Evolutionary conservation across 441 rosid species (phyloP).

Genomic region (Gossypium davidsonii): DNA sequence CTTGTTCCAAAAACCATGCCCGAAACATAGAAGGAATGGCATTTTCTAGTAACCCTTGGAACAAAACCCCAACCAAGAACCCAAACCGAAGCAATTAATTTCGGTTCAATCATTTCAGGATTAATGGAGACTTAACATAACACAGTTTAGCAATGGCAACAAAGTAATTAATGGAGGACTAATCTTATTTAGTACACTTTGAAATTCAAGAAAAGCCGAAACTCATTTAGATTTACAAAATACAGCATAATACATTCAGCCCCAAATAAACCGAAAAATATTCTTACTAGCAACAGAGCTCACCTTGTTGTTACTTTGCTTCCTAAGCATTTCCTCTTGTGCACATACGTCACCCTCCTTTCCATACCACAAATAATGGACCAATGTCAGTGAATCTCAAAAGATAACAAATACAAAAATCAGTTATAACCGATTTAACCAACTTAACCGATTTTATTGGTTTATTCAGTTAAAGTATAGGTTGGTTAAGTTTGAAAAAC

Average conservation of each 20-base stretch:
- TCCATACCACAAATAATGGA: constrained; percentile 9
- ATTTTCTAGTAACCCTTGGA: too few species aligned
- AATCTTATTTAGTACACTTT: not conserved
- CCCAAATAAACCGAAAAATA: constrained; percentile 75
- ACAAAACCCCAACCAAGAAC: too few species aligned
- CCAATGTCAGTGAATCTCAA: not conserved
- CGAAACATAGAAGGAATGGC: too few species aligned
- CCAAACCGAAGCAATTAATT: too few species aligned
- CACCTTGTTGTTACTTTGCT: constrained; percentile 52
- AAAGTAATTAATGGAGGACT: not conserved
- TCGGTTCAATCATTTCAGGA: too few species aligned
- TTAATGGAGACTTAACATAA: too few species aligned
- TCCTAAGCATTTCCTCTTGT: constrained; percentile 74
- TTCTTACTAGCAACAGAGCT: constrained; percentile 60
- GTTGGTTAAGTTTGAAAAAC: too few species aligned
- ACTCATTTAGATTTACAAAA: not conserved
- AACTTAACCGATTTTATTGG: too few species aligned
- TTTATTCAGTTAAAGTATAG: too few species aligned
- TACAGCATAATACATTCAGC: constrained; percentile 29
- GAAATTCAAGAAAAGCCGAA: not conserved
- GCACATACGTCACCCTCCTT: constrained; percentile 69
- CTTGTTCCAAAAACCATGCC: too few species aligned
- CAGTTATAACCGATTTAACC: too few species aligned
- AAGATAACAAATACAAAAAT: not conserved
- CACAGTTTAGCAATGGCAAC: not conserved